Evolutionary conservation across 192 early-diverging fungal genomes (phyloP).

Genomic region (Gryganskiella cystojenkinii): DNA sequence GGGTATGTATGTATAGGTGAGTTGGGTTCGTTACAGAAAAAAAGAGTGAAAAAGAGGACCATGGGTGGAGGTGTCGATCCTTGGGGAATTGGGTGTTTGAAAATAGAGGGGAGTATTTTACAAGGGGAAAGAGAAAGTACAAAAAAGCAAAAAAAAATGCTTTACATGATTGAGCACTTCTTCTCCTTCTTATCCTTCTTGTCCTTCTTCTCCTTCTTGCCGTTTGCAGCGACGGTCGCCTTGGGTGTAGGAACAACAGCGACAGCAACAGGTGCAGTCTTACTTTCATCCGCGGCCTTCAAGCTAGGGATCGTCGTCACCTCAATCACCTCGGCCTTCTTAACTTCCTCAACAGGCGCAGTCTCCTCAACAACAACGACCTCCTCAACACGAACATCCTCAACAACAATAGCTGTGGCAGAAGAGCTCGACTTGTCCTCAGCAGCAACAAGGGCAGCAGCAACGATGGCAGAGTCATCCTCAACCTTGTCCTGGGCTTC

Average conservation of each 20-base stretch:
- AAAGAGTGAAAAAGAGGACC: not conserved
- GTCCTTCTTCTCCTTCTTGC: conserved; percentile 47
- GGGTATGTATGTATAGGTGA: no score
- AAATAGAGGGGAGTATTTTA: conserved; percentile 1
- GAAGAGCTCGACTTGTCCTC: conserved; percentile 4
- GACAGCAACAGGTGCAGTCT: conserved; percentile 13
- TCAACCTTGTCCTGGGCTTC: conserved; percentile 5
- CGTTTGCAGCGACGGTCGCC: not conserved
- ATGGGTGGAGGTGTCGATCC: not conserved
- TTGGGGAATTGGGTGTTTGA: no score
- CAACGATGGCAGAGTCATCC: conserved; percentile 14
- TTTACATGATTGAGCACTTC: conserved; percentile 50
- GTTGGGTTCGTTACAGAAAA: not conserved
- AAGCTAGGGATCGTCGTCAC: no score
- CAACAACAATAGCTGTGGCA: conserved; percentile 14
- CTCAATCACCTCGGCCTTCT: no score
- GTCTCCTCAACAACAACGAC: conserved; percentile 8
- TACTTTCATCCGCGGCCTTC: conserved; percentile 20
- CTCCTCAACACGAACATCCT: not conserved
- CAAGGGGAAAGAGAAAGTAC: conserved; percentile 7
- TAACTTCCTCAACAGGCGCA: conserved; percentile 17
- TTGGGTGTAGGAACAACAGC: not conserved
- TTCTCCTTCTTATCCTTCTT: conserved; percentile 48
- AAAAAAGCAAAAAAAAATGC: conserved; percentile 3
- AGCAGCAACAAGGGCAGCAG: conserved; percentile 18